Base-by-base conservation (phyloP, 345 rosid genomes). In the Dipteronia dyeriana region DNA sequence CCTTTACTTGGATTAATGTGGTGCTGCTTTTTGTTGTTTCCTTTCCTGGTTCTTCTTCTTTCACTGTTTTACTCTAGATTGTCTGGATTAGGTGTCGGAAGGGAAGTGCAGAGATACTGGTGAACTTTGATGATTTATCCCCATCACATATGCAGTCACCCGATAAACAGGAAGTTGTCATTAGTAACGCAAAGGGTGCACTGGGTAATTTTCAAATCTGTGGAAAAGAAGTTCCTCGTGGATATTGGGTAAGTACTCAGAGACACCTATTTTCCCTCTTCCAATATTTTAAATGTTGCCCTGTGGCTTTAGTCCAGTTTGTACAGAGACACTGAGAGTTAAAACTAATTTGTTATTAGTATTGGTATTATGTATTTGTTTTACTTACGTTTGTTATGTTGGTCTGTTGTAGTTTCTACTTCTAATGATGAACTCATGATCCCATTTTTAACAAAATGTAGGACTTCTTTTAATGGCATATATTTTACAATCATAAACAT, bases 171-270 rank as follows among this genome's bases (percentile, higher is more conserved):
- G 92, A 84, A 70, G 71, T 49, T 77, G 82, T 14, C 57, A 34
- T 38, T 74, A 70, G 34, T 67, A 43, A 84, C 81, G 79, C 57
- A 60, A 91, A 85, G 51, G 78, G 76, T 56, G 66, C 79, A 54
- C 82, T 88, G 23, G 81, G 73, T 62, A 89, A 79, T 81, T 83
- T 86, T 78, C 91, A 83, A 71, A 90, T 94, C 45, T 94, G 99
- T 85, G 98, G 98, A 68, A 91, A 97, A 77, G 97, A 91, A 81
- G 88, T 92, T 85, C 99, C 99, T 47, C 97, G 94, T 78, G 99
- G 99, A 87, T 90, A 94, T 79, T 97, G 97, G 91, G 99, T 97
- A 75, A 51, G 91, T 66, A 64, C 43, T 60, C 13, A 56, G 43
- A 67, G 81, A 9, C n/a, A 68, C 29, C 31, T 9, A 60, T 78